These are phyloP conservation scores for Tylopilus vinaceipallidus DNA, from an alignment of 768 basidiomycete genomes.

Conservation along the genomic window DNA sequence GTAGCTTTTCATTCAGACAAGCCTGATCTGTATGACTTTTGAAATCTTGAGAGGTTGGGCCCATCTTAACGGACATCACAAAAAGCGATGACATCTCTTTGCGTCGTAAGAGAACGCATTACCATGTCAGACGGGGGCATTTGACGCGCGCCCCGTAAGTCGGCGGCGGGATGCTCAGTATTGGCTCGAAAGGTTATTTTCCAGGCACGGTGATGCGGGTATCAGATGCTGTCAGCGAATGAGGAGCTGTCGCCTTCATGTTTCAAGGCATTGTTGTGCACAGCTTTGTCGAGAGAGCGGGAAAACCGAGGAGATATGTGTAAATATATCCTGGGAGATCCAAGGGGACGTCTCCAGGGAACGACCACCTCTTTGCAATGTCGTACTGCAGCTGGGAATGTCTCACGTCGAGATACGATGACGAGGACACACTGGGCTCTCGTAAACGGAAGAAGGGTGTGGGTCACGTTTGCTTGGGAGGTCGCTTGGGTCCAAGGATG, in stretches of 20 bases:
- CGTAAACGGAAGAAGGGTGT: not conserved
- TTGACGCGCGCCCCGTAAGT: not conserved
- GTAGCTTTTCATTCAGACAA: conserved; percentile 68
- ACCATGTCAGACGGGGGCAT: not conserved
- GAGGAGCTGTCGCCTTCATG: conserved; percentile 6
- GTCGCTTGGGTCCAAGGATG: not conserved
- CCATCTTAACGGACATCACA: too few relatives aligned
- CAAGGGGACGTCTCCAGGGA: not conserved
- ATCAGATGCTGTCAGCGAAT: conserved; percentile 13
- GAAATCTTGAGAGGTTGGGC: too few relatives aligned
- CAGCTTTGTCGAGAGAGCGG: conserved; percentile 10
- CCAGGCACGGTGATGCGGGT: conserved; percentile 2
- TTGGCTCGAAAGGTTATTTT: not conserved
- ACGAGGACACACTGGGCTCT: not conserved
- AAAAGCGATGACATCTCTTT: not conserved
- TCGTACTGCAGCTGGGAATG: not conserved
- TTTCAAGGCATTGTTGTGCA: conserved; percentile 19
- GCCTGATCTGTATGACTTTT: conserved; percentile 77
- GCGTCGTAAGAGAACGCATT: too few relatives aligned
- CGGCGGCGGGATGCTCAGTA: not conserved
- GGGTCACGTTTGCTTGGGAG: not conserved
- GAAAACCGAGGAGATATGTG: conserved; percentile 18
- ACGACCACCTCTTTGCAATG: not conserved
- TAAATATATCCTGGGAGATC: not conserved
- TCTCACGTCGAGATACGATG: not conserved